A percentile compares a stretch with the other conserved stretches of the same genome.
Conservation (phyloP, 257 asterid genomes). For the Ligustrum vulgare region DNA sequence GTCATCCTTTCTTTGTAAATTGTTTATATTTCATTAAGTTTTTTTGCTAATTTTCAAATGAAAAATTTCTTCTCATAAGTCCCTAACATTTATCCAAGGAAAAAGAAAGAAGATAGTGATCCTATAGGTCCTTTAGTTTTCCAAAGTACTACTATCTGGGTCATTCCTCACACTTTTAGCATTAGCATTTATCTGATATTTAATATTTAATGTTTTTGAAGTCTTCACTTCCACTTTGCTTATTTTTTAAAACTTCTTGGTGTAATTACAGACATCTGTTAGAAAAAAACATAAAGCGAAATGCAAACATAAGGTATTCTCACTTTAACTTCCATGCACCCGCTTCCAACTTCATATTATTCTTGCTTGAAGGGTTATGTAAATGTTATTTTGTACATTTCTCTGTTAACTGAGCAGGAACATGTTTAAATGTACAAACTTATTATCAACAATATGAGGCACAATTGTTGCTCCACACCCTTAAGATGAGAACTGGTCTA, state of each 20-base stretch:
- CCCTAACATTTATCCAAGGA: background rate
- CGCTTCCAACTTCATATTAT: background rate
- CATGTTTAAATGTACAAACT: slow-evolving; percentile 72
- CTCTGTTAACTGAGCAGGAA: slow-evolving; percentile 64
- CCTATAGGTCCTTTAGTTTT: background rate
- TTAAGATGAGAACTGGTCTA: slow-evolving; percentile 68
- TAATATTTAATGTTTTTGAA: background rate
- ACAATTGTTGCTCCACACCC: slow-evolving; percentile 66
- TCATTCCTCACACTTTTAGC: background rate
- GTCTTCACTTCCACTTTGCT: background rate
- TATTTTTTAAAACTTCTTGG: background rate
- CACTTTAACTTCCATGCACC: background rate
- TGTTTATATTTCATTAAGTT: background rate
- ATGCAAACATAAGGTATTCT: slow-evolving; percentile 88
- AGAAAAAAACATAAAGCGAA: slow-evolving; percentile 95
- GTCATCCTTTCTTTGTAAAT: background rate
- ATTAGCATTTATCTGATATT: background rate
- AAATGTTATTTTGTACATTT: background rate
- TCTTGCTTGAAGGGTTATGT: background rate
- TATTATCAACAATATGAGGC: slow-evolving; percentile 98
- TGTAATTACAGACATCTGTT: slow-evolving; percentile 84
- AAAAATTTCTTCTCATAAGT: slow-evolving; percentile 3
- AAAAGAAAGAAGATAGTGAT: background rate
- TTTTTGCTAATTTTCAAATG: background rate
- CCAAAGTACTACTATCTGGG: background rate